phyloP scores from a whole-genome alignment of 2,329 filamentous ascomycete genomes.

The Aspergillus nomiae region DNA sequence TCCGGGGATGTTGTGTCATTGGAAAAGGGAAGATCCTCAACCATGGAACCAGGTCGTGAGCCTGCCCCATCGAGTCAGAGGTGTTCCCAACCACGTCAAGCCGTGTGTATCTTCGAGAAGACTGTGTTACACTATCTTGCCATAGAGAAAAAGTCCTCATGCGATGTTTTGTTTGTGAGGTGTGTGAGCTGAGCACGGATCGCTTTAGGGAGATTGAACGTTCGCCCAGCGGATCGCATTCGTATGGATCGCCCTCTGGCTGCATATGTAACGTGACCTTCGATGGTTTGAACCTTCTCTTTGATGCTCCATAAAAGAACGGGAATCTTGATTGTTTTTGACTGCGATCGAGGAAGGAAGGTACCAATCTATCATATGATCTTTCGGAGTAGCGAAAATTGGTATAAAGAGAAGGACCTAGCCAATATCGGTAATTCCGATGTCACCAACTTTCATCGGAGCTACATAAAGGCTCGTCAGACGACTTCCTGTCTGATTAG shows the following conservation, averaged over 20 bases:
- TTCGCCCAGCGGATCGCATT: neutral
- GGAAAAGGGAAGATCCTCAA: neutral
- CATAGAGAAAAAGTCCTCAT: neutral
- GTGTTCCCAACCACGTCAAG: neutral
- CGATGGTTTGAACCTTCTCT: neutral
- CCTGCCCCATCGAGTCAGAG: neutral
- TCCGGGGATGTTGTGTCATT: neutral
- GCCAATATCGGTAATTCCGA: neutral
- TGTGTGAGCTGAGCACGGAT: neutral
- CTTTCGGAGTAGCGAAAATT: too few species aligned
- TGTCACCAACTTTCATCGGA: neutral
- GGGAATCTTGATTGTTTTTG: too few species aligned
- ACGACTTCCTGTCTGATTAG: neutral
- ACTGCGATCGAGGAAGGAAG: too few species aligned
- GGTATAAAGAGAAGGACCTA: too few species aligned
- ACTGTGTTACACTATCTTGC: neutral
- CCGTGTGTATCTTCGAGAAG: neutral
- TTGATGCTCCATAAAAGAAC: too few species aligned
- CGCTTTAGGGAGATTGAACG: neutral
- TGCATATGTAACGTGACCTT: neutral
- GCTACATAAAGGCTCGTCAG: neutral
- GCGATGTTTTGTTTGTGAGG: neutral
- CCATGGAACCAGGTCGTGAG: neutral
- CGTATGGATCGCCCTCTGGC: neutral
- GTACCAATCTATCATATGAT: neutral